Conservation (phyloP, 371 early-diverging fungal genomes). For the Mucor piriformis region DNA sequence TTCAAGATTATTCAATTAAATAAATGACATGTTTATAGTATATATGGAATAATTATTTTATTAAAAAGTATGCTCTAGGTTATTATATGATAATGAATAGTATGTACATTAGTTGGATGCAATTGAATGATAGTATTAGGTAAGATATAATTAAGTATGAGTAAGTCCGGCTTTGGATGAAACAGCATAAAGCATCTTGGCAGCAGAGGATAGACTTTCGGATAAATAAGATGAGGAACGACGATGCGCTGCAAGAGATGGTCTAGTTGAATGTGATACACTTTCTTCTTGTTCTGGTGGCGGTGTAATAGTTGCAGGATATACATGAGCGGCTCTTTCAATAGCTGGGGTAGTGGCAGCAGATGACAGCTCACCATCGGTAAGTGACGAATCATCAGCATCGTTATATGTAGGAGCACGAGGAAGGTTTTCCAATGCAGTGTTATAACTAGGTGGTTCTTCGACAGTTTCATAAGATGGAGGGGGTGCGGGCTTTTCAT, state of each 20-base stretch:
- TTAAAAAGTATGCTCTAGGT: too few species aligned
- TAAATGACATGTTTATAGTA: too few species aligned
- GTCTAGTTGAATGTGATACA: background rate
- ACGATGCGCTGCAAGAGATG: background rate
- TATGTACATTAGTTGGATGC: background rate
- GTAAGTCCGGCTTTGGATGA: slow-evolving; percentile 13
- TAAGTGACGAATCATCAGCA: slow-evolving; percentile 7
- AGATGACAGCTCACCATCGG: slow-evolving; percentile 1
- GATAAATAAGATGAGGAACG: background rate
- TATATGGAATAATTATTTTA: too few species aligned
- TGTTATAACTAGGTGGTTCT: slow-evolving; percentile 44
- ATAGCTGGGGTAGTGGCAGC: background rate
- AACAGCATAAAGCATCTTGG: slow-evolving; percentile 11
- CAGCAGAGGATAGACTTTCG: slow-evolving; percentile 6
- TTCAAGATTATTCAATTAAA: background rate
- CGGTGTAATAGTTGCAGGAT: background rate
- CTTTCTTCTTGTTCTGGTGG: slow-evolving; percentile 1
- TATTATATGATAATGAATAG: background rate
- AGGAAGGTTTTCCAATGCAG: slow-evolving; percentile 36
- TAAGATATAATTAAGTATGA: slow-evolving; percentile 4
- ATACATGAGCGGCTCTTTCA: too few species aligned
- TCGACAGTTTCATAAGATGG: slow-evolving; percentile 42
- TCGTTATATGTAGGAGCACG: slow-evolving; percentile 42
- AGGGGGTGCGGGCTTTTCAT: slow-evolving; percentile 26
- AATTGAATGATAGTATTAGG: background rate